These are phyloP conservation scores for Boeremia lycopersici DNA, from an alignment of 2,329 filamentous ascomycete genomes.

Conservation along the genomic window DNA sequence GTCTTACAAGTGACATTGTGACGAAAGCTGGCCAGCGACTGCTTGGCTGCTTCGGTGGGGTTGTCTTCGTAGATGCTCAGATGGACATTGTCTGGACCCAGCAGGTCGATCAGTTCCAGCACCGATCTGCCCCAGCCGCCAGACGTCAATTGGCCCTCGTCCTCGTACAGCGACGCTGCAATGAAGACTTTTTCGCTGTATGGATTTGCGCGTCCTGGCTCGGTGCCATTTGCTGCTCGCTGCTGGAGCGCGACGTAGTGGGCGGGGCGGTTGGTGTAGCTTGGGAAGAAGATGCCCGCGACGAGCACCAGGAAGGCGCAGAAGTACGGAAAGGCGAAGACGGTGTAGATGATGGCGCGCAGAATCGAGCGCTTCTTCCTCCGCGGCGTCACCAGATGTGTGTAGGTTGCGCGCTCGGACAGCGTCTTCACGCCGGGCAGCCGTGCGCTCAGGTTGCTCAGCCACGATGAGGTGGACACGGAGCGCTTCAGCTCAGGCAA, in stretches of 20 bases:
- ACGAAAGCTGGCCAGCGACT: conserved; percentile 61
- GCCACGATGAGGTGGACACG: conserved; percentile 32
- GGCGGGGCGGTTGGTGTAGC: conserved; percentile 60
- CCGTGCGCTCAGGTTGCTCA: conserved; percentile 22
- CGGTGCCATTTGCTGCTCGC: conserved; percentile 31
- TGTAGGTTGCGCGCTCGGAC: conserved; percentile 37
- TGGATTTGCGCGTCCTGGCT: conserved; percentile 55
- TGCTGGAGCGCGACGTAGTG: conserved; percentile 57
- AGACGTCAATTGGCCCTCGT: conserved; percentile 62
- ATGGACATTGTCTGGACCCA: conserved; percentile 72
- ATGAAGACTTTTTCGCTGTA: conserved; percentile 74
- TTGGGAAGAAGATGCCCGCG: conserved; percentile 59
- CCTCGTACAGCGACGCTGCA: conserved; percentile 72
- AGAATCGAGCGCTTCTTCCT: conserved; percentile 40
- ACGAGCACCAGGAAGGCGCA: conserved; percentile 49
- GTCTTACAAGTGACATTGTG: conserved; percentile 53
- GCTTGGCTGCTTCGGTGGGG: conserved; percentile 61
- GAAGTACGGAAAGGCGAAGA: conserved; percentile 43
- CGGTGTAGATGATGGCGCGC: conserved; percentile 38
- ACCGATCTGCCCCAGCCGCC: conserved; percentile 70
- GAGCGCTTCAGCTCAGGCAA: conserved; percentile 19
- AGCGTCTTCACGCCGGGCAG: conserved; percentile 36
- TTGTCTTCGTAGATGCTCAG: conserved; percentile 78
- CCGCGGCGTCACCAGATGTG: conserved; percentile 42
- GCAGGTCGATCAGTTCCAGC: conserved; percentile 65